These are phyloP conservation scores for Chlorociboria aeruginascens DNA, from an alignment of 495 filamentous ascomycete genomes.

Conservation along the genomic window DNA sequence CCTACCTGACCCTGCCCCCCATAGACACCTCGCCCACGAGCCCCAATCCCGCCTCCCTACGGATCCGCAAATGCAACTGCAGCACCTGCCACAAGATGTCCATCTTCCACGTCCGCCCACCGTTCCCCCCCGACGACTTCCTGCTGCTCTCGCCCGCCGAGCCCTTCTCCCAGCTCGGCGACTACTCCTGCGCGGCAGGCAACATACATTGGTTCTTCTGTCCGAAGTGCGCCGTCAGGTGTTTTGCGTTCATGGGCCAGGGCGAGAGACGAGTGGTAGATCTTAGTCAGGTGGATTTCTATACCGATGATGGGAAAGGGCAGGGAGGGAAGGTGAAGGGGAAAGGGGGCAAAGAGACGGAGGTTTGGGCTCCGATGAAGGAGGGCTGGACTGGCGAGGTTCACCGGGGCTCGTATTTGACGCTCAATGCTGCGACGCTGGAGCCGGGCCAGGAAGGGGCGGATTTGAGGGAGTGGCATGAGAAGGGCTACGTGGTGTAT, in stretches of 20 bases:
- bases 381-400: constrained; percentile 8
- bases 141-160: constrained; percentile 20
- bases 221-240: constrained; percentile 21
- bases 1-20: constrained; percentile 22
- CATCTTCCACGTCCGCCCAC: constrained; percentile 22
- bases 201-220: constrained; percentile 23
- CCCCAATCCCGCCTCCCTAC: constrained; percentile 9
- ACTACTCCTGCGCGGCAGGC: constrained; percentile 20
- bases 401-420: constrained; percentile 5
- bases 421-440: constrained; percentile 12
- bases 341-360: constrained; percentile 7
- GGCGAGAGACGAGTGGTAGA: constrained; percentile 17
- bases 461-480: constrained; percentile 15
- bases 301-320: constrained; percentile 3
- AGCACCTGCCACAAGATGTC: constrained; percentile 23
- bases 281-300: constrained; percentile 9
- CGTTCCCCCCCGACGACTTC: constrained; percentile 21
- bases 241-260: constrained; percentile 23
- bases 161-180: constrained; percentile 9
- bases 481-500: constrained; percentile 15
- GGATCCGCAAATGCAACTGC: constrained; percentile 23
- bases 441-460: constrained; percentile 12
- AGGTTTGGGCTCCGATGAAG: constrained; percentile 6
- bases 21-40: constrained; percentile 3
- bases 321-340: constrained; percentile 13